Evolutionary conservation across 176 grass and related monocot species (phyloP).

Genomic region (Stipa capillata): DNA sequence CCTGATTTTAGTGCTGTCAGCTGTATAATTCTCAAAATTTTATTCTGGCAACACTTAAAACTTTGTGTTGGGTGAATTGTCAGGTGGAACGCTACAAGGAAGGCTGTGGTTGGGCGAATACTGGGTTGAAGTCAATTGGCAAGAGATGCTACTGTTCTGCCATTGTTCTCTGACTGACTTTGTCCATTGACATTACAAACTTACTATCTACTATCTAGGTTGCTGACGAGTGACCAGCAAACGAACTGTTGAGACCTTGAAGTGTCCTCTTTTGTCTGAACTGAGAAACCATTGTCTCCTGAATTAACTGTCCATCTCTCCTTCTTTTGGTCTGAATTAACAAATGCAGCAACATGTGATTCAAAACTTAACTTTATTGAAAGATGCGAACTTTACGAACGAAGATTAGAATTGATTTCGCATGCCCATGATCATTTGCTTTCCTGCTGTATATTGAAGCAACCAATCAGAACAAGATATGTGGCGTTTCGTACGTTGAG

Average conservation of each 20-base stretch:
- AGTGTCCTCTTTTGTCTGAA: slow-evolving; percentile 4
- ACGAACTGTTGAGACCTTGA: neutral
- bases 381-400: neutral
- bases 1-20: neutral
- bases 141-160: slow-evolving; percentile 43
- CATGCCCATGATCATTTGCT: neutral
- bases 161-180: slow-evolving; percentile 29
- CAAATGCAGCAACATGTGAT: neutral
- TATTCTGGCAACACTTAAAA: neutral
- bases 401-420: neutral
- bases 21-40: neutral
- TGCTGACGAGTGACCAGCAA: neutral
- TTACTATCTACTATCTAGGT: neutral
- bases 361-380: neutral
- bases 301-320: too few relatives aligned
- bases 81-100: slow-evolving; percentile 63
- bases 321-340: too few relatives aligned
- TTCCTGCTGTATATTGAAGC: neutral
- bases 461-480: neutral
- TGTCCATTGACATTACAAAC: neutral
- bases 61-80: neutral
- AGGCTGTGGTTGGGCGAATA: slow-evolving; percentile 36
- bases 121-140: slow-evolving; percentile 33
- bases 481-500: neutral
- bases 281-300: neutral